Conservation (phyloP, 2,329 filamentous ascomycete genomes). For the Cercospora sp. region DNA sequence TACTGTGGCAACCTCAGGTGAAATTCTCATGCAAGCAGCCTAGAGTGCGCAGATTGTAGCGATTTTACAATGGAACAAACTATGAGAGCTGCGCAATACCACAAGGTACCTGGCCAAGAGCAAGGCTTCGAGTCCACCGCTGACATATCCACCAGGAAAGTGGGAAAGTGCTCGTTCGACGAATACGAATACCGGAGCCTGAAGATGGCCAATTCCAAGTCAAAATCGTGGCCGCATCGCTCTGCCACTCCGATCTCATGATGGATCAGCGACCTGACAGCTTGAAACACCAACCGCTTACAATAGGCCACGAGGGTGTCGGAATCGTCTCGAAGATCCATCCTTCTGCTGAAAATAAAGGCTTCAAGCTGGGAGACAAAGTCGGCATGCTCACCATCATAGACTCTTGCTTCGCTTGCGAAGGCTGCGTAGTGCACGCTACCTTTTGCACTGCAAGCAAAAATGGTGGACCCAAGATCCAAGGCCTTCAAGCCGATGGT, state of each 20-base stretch:
- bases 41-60: background rate
- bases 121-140: background rate
- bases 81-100: background rate
- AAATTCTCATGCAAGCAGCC: background rate
- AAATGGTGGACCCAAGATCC: background rate
- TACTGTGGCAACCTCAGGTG: background rate
- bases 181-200: background rate
- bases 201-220: background rate
- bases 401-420: background rate
- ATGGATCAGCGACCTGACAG: background rate
- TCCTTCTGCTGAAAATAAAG: background rate
- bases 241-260: background rate
- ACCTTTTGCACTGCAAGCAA: background rate
- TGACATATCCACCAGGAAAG: background rate
- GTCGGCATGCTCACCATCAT: background rate
- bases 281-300: background rate
- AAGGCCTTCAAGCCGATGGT: background rate
- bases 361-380: background rate
- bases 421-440: background rate
- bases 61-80: background rate
- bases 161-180: background rate
- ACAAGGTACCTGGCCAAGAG: background rate
- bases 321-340: background rate
- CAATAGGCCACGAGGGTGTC: background rate
- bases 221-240: background rate